Percentiles rank a stretch among this genome's conserved stretches.
Evolutionary conservation across 805 yeast genomes (phyloP).

Genomic region (Candida broadrunensis): DNA sequence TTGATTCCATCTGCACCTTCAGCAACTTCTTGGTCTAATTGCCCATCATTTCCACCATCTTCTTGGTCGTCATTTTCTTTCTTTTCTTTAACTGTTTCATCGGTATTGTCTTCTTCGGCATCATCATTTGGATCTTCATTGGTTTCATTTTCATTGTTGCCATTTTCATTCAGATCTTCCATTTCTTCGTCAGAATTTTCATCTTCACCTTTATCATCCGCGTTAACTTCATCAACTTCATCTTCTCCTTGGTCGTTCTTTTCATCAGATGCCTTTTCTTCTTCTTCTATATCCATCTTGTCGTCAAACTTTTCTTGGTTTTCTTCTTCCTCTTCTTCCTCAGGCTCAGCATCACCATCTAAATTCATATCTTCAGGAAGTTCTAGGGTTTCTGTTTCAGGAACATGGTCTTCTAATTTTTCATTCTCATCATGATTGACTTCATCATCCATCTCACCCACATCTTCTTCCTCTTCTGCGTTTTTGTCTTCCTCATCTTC

Average conservation of each 20-base stretch:
- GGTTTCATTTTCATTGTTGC: conserved; percentile 8
- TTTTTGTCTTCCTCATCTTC: conserved; percentile 47
- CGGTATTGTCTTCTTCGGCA: conserved; percentile 17
- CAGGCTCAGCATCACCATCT: conserved; percentile 68
- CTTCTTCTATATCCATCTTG: conserved; percentile 34
- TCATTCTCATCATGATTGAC: conserved; percentile 67
- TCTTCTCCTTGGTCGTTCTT: conserved; percentile 12
- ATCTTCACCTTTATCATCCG: conserved; percentile 19
- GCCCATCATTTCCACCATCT: conserved; percentile 34
- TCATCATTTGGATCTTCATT: conserved; percentile 17
- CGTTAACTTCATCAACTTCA: conserved; percentile 17
- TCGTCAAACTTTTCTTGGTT: conserved; percentile 14
- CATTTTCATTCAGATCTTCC: conserved; percentile 38
- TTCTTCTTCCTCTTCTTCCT: conserved; percentile 36
- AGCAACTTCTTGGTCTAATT: conserved; percentile 26
- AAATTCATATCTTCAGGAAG: conserved; percentile 89
- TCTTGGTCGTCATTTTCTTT: conserved; percentile 35
- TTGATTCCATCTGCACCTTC: conserved; percentile 59
- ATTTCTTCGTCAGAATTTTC: conserved; percentile 19
- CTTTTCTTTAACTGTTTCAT: conserved; percentile 28
- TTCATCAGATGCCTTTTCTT: conserved; percentile 26
- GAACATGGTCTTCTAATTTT: conserved; percentile 68
- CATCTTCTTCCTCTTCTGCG: conserved; percentile 64
- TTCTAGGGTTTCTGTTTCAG: conserved; percentile 83
- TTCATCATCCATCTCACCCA: conserved; percentile 79